A percentile compares a stretch with the other conserved stretches of the same genome.
These are phyloP conservation scores for Halenospora varia DNA, from an alignment of 495 filamentous ascomycete genomes.

Conservation along the genomic window DNA sequence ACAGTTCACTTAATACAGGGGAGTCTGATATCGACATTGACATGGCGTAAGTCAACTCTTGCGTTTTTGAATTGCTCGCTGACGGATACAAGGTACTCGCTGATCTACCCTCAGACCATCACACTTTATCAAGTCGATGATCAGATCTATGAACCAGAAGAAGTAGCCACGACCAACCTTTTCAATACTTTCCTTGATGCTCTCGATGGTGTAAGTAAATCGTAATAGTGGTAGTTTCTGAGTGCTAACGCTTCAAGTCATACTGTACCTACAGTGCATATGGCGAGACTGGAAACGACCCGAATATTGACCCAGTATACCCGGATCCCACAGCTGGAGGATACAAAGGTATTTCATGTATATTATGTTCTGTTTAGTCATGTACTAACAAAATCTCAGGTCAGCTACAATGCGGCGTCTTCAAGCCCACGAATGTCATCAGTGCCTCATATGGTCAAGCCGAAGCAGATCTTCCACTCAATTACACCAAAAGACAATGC, in stretches of 20 bases:
- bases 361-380: too few species aligned
- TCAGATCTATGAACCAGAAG: neutral
- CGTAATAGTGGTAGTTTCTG: neutral
- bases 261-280: constrained; percentile 20
- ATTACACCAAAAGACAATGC: constrained; percentile 18
- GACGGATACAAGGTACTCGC: neutral
- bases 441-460: constrained; percentile 18
- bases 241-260: neutral
- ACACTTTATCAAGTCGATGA: constrained; percentile 20
- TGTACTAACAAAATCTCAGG: neutral
- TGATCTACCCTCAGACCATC: constrained; percentile 8
- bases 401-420: constrained; percentile 22
- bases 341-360: constrained; percentile 14
- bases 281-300: constrained; percentile 10
- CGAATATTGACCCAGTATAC: constrained; percentile 15
- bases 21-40: constrained; percentile 21
- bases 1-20: constrained; percentile 5
- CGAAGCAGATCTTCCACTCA: constrained; percentile 10
- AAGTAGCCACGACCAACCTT: neutral
- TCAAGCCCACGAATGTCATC: constrained; percentile 15
- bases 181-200: constrained; percentile 20
- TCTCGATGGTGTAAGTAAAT: constrained; percentile 7
- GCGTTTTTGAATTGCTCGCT: too few species aligned
- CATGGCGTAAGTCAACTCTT: neutral
- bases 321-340: constrained; percentile 15